A percentile compares a stretch with the other conserved stretches of the same genome.
phyloP scores from a whole-genome alignment of 1,284 basidiomycete genomes.

The Cryptococcus sp. region DNA sequence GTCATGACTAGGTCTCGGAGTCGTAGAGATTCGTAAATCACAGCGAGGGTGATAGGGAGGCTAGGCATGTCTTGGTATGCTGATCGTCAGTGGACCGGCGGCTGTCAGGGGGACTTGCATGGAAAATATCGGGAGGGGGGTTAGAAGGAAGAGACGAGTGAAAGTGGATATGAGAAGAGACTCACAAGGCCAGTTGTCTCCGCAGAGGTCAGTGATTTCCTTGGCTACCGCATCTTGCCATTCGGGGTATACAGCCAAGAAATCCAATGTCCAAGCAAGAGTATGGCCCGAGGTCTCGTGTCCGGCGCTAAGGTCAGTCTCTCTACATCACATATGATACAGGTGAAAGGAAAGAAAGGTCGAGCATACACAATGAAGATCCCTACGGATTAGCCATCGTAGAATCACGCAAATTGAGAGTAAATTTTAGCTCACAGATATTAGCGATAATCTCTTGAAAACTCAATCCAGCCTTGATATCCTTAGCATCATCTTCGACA shows the following conservation, averaged over 20 bases:
- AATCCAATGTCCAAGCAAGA: constrained; percentile 57
- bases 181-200: constrained; percentile 42
- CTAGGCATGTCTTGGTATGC: constrained; percentile 55
- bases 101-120: neutral
- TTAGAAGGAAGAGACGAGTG: constrained; percentile 3
- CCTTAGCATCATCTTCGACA: constrained; percentile 13
- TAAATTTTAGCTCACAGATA: constrained; percentile 20
- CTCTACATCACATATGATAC: neutral
- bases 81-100: neutral
- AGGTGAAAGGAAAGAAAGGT: too few relatives aligned
- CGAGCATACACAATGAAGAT: constrained; percentile 22
- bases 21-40: constrained; percentile 59
- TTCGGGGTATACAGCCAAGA: constrained; percentile 56
- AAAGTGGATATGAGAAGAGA: neutral
- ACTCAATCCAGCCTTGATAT: constrained; percentile 14
- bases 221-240: constrained; percentile 60
- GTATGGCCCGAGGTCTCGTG: constrained; percentile 56
- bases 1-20: constrained; percentile 58
- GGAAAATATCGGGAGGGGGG: neutral
- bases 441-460: constrained; percentile 23
- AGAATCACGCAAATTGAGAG: too few relatives aligned
- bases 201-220: constrained; percentile 52
- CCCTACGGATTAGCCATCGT: constrained; percentile 3
- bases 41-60: constrained; percentile 49
- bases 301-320: constrained; percentile 16